Conservation (phyloP, 2,329 filamentous ascomycete genomes). For the Fusarium nurragi region DNA sequence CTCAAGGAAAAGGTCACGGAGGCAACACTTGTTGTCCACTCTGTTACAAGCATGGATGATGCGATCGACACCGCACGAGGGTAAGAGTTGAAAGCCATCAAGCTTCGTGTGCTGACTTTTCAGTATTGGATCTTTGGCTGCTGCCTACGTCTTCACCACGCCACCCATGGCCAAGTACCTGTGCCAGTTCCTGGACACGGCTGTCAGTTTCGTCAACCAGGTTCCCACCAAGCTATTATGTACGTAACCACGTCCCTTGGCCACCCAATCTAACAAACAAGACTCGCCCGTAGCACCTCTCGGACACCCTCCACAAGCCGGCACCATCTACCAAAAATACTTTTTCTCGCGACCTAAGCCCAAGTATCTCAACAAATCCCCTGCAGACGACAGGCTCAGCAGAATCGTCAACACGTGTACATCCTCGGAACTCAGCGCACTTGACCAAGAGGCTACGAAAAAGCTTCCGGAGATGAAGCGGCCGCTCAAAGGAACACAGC, state of each 20-base stretch:
- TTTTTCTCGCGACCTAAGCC: constrained; percentile 20
- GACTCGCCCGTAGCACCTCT: constrained; percentile 15
- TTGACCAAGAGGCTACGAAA: constrained; percentile 14
- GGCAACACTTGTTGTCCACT: constrained; percentile 15
- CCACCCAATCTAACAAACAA: not conserved
- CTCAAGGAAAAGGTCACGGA: constrained; percentile 16
- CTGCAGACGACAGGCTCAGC: not conserved
- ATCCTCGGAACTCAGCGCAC: not conserved
- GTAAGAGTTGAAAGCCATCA: not conserved
- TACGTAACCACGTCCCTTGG: not conserved
- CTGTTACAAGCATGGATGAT: constrained; percentile 32
- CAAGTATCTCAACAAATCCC: constrained; percentile 12
- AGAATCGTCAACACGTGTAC: not conserved
- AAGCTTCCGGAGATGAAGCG: constrained; percentile 16
- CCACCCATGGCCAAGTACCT: constrained; percentile 27
- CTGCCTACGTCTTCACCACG: constrained; percentile 24
- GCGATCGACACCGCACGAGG: constrained; percentile 14
- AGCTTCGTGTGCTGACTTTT: not conserved
- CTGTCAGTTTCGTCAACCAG: constrained; percentile 21
- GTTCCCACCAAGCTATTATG: constrained; percentile 17
- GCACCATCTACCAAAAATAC: not conserved
- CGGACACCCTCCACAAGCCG: not conserved
- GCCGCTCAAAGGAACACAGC: constrained; percentile 5
- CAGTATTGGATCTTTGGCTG: constrained; percentile 9
- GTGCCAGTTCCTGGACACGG: constrained; percentile 16